Base-by-base conservation (phyloP, 495 filamentous ascomycete species). In the Pyronema domesticum region DNA sequence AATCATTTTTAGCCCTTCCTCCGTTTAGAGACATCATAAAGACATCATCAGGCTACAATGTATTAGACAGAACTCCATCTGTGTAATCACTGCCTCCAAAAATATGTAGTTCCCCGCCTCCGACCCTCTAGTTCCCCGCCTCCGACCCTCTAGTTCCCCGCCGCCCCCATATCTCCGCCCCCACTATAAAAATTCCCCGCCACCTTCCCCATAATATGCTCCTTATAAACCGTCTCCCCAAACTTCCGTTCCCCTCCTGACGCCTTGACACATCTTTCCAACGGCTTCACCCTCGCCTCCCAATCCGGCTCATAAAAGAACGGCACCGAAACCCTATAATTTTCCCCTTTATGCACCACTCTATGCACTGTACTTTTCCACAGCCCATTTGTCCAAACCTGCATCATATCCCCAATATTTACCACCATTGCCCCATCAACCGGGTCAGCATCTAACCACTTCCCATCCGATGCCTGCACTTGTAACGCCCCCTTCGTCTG, bases 401-500 rank as follows among this genome's bases (percentile, higher is more conserved):
- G 74, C 68, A 82, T 68, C 58, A 79, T 77, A 59, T 81, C 79
- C 0, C 77, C 80, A 53, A 84, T 76, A 63, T 83, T 83, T 36
- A 84, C 77, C 3, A 82, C 80, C 10, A 80, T 63, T 0, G 77
- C 76, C 11, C 76, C 77, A 42, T 72, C 60, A 17, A 80, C 67
- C 0, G 78, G 78, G n/a, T 67, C 62, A 7, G 69, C 77, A 58
- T 73, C 72, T 13, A 80, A 61, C 76, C 75, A 80, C 53, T 72
- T 71, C 7, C 73, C 74, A 15, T 70, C 64, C n/a, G 64, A 65
- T 17, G 69, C 73, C 10, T 75, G 57, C 0, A 78, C 71, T 62
- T 80, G 76, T 53, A 81, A 56, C 0, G 77, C 76, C 0, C 74
- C 76, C 10, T 60, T 65, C 37, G 65, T 66, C 57, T 79, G 73